Evolutionary conservation across 163 green algal species (phyloP).

Genomic region (Smithsoniella earleae): DNA sequence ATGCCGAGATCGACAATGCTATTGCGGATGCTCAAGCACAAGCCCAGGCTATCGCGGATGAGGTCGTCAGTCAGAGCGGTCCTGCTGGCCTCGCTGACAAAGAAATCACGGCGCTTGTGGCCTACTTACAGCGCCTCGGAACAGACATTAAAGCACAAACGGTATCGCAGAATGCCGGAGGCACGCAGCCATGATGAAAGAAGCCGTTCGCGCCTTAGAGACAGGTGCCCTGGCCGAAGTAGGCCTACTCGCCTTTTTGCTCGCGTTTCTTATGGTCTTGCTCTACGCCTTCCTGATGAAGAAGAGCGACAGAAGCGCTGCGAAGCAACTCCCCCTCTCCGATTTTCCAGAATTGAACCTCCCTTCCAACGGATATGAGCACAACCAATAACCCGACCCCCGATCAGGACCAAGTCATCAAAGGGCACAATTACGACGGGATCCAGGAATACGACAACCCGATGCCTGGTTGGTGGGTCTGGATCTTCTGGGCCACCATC

Average conservation of each 20-base stretch:
- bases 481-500: constrained; percentile 12
- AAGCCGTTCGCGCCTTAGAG: no score
- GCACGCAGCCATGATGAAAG: no score
- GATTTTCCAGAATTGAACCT: no score
- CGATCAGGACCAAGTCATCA: neutral
- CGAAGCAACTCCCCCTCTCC: no score
- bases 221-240: no score
- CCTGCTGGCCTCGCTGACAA: neutral
- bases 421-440: constrained; percentile 7
- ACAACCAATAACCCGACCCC: no score
- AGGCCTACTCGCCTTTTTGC: no score
- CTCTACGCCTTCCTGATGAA: no score
- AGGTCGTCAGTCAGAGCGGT: neutral
- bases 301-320: no score
- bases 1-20: neutral
- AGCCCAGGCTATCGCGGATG: neutral
- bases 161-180: no score
- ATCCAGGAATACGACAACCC: constrained; percentile 6
- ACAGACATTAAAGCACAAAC: neutral
- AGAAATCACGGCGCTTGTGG: neutral
- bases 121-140: neutral
- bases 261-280: no score
- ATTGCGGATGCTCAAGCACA: neutral
- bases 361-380: no score
- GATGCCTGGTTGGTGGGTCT: neutral